Conservation (phyloP, 208 protist genomes). For the Zelonia costaricensis region DNA sequence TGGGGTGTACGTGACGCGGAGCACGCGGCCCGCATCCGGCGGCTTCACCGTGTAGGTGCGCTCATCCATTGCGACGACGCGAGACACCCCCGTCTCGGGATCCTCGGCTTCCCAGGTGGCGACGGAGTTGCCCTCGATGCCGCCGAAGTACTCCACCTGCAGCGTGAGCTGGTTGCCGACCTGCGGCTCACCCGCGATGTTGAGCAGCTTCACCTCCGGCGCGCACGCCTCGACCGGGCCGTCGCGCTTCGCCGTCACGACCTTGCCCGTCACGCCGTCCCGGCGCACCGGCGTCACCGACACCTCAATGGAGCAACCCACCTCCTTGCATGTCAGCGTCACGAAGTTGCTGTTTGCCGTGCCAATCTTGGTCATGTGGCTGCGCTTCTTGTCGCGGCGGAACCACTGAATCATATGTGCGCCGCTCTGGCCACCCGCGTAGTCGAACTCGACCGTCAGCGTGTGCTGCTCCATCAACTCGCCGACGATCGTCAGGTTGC, state of each 20-base stretch:
- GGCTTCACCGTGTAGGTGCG: constrained; percentile 60
- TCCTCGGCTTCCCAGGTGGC: constrained; percentile 76
- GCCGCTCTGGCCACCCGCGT: constrained; percentile 82
- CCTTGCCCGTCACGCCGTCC: constrained; percentile 74
- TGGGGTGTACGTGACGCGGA: constrained; percentile 86
- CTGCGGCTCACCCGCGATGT: constrained; percentile 64
- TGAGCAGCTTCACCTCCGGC: constrained; percentile 66
- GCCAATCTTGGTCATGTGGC: constrained; percentile 59
- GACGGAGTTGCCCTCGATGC: constrained; percentile 62
- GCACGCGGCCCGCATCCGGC: constrained; percentile 73
- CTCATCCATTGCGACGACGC: constrained; percentile 45
- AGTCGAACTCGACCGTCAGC: constrained; percentile 80
- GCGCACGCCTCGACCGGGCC: constrained; percentile 48
- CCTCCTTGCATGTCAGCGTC: constrained; percentile 69
- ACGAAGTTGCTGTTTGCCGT: constrained; percentile 68
- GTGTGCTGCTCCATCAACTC: constrained; percentile 69
- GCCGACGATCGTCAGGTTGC: constrained; percentile 70
- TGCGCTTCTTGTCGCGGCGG: constrained; percentile 56
- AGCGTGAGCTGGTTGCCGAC: constrained; percentile 64
- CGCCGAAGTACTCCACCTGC: constrained; percentile 78
- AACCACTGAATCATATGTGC: constrained; percentile 90
- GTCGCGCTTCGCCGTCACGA: constrained; percentile 47
- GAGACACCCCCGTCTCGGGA: constrained; percentile 59
- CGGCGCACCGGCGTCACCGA: constrained; percentile 80
- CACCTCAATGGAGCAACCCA: constrained; percentile 88